These are phyloP conservation scores for Maudiozyma saulgeensis DNA, from an alignment of 805 yeast species.

Conservation along the genomic window DNA sequence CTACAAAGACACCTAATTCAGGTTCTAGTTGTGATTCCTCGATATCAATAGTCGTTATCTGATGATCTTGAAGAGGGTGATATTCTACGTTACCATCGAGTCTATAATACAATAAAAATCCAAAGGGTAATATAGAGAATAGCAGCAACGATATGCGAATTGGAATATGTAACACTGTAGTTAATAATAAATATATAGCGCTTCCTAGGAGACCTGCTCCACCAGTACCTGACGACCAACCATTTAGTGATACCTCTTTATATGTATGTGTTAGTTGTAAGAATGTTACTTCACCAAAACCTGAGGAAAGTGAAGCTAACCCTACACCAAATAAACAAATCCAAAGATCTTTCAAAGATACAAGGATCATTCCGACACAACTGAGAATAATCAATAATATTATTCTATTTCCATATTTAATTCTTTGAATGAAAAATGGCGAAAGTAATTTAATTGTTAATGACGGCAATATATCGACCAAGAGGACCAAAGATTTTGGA, in stretches of 20 bases:
- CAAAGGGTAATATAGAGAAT: conserved; percentile 49
- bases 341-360: conserved; percentile 31
- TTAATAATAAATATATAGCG: conserved; percentile 57
- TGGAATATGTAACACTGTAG: conserved; percentile 54
- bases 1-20: neutral
- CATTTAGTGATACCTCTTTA: conserved; percentile 53
- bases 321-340: conserved; percentile 51
- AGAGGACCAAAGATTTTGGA: conserved; percentile 77
- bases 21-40: neutral
- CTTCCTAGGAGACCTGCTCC: conserved; percentile 89
- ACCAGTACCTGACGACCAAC: conserved; percentile 93
- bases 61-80: neutral
- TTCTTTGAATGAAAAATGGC: conserved; percentile 65
- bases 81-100: conserved; percentile 5
- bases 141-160: conserved; percentile 46
- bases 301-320: conserved; percentile 76
- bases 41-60: neutral
- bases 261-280: conserved; percentile 78
- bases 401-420: conserved; percentile 52
- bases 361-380: conserved; percentile 61
- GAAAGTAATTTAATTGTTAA: conserved; percentile 60
- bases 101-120: conserved; percentile 35
- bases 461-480: conserved; percentile 84
- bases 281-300: conserved; percentile 85
- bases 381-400: conserved; percentile 48